phyloP scores from a whole-genome alignment of 73 alveolate genomes.

The Paramecium sexaurelia region DNA sequence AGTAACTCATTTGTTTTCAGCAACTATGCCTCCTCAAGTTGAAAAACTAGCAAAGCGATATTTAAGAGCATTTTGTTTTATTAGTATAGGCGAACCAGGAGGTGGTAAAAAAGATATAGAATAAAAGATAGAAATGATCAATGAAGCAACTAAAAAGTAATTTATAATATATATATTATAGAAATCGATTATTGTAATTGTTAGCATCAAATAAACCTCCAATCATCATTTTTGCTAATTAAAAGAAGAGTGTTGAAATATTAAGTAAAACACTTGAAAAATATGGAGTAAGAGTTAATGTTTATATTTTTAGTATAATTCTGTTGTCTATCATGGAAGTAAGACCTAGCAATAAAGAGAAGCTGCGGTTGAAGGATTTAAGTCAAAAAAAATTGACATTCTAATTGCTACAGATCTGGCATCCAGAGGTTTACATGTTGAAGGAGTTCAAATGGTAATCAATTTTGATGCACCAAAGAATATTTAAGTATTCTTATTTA shows the following conservation, averaged over 20 bases:
- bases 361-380: slow-evolving; percentile 88
- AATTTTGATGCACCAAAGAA: slow-evolving; percentile 98
- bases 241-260: slow-evolving; percentile 66
- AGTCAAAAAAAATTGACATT: slow-evolving; percentile 92
- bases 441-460: slow-evolving; percentile 97
- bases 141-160: slow-evolving; percentile 71
- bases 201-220: slow-evolving; percentile 56
- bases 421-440: slow-evolving; percentile 98
- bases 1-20: slow-evolving; percentile 77
- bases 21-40: slow-evolving; percentile 80
- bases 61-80: slow-evolving; percentile 67
- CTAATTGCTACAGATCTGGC: slow-evolving; percentile 99
- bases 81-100: slow-evolving; percentile 87
- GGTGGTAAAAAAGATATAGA: slow-evolving; percentile 80
- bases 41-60: slow-evolving; percentile 76
- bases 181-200: slow-evolving; percentile 58
- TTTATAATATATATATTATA: neutral
- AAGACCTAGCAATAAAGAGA: slow-evolving; percentile 83
- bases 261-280: slow-evolving; percentile 56
- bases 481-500: slow-evolving; percentile 71
- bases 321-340: slow-evolving; percentile 83
- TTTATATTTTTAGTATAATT: slow-evolving; percentile 37
- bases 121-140: slow-evolving; percentile 71
- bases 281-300: neutral
- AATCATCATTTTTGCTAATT: slow-evolving; percentile 62